These are phyloP conservation scores for Botryotinia globosa DNA, from an alignment of 2,329 filamentous ascomycete species.

Conservation along the genomic window DNA sequence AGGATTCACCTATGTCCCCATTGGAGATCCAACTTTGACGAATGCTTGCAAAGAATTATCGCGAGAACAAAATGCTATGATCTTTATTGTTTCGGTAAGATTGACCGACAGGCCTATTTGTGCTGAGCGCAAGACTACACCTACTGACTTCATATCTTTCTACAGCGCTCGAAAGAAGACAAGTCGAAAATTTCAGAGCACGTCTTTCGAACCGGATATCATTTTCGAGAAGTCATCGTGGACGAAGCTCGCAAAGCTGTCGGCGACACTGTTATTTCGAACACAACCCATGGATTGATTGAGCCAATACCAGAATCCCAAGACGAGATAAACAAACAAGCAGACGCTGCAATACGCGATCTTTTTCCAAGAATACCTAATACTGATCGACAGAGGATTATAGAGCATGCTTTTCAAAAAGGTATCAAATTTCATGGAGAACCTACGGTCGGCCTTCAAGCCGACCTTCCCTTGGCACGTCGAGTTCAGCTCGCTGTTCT, in stretches of 20 bases:
- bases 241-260: conserved; percentile 49
- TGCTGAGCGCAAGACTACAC: background rate
- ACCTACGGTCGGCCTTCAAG: conserved; percentile 56
- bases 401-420: conserved; percentile 62
- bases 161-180: conserved; percentile 32
- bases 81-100: conserved; percentile 64
- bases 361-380: conserved; percentile 65
- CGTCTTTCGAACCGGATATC: conserved; percentile 58
- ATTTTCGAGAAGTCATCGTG: conserved; percentile 58
- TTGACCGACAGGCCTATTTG: conserved; percentile 20
- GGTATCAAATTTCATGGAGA: conserved; percentile 51
- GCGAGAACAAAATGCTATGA: conserved; percentile 58
- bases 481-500: conserved; percentile 64
- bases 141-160: conserved; percentile 11
- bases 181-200: conserved; percentile 43
- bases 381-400: conserved; percentile 60
- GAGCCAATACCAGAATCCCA: conserved; percentile 61
- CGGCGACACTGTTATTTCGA: conserved; percentile 34
- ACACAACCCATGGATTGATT: conserved; percentile 39
- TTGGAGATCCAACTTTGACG: conserved; percentile 60
- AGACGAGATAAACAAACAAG: conserved; percentile 59
- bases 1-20: conserved; percentile 61
- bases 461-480: conserved; percentile 55
- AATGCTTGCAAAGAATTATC: conserved; percentile 63
- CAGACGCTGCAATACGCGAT: conserved; percentile 60